Base-by-base conservation (phyloP, 129 eudicot genomes). In the Pseudognaphalium luteoalbum region DNA sequence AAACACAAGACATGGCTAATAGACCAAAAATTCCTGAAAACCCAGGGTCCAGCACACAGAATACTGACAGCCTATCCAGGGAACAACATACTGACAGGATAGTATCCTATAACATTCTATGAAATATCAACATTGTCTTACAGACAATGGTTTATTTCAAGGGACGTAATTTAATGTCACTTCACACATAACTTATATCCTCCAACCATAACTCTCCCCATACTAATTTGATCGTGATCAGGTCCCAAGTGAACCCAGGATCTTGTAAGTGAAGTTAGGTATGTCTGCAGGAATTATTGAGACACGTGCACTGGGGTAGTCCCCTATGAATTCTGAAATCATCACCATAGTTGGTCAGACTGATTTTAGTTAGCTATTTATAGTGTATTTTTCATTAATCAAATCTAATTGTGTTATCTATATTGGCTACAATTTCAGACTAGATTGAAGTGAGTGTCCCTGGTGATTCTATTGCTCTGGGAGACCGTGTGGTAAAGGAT, bases 281-380 rank as follows among this genome's bases (percentile, higher is more conserved):
- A 39, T 8, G 2, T 39, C 12, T 44, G 5, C 52, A 44, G 17
- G 17, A 44, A 4, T 44, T 11, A 10, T 44, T 44, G 52, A 44
- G 52, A 44, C 52, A 44, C 16, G 12, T 44, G 52, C 52, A 44
- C 52, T 44, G 4, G 17, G 52, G 52, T 44, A 44, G 52, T 44
- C 52, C 16, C 52, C 17, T 44, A 5, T 11, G 52, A 14, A 44
- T 44, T 44, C 52, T 44, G 17, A 66, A 63, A 67, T 74, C 37
- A 73, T 66, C 69, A 56, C 15, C 65, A 66, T 39, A 80, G 67
- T 60, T 14, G 39, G 73, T 44, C 17, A 44, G 52, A 44, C 3
- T 44, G 52, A 44, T 44, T 44, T 12, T 44, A 39, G 12, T 4
- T 44, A 44, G 52, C 52, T 44, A 44, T 44, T 44, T 17, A 44